Evolutionary conservation across 2,329 filamentous ascomycete genomes (phyloP).

Genomic region (Aspergillus flavus): DNA sequence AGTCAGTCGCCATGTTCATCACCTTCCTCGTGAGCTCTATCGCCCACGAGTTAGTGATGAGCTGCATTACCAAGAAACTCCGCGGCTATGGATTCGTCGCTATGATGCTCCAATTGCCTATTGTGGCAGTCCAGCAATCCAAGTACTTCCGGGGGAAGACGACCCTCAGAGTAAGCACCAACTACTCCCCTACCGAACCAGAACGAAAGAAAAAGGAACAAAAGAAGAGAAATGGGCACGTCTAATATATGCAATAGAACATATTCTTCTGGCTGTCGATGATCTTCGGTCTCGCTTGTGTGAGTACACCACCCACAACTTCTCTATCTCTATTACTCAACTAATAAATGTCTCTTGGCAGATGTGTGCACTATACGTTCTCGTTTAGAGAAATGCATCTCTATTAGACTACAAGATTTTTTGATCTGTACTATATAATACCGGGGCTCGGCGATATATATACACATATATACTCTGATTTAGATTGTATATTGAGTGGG

Average conservation of each 20-base stretch:
- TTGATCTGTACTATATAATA: slow-evolving; percentile 3
- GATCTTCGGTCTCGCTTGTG: slow-evolving; percentile 81
- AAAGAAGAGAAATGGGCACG: background rate
- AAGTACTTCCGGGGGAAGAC: slow-evolving; percentile 72
- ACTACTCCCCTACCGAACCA: background rate
- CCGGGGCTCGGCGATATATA: background rate
- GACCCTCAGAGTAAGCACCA: slow-evolving; percentile 66
- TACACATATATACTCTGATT: background rate
- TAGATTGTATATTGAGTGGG: too few relatives aligned
- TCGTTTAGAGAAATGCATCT: slow-evolving; percentile 44
- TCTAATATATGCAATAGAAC: slow-evolving; percentile 52
- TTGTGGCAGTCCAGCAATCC: slow-evolving; percentile 87
- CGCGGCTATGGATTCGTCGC: slow-evolving; percentile 90
- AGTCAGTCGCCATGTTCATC: slow-evolving; percentile 76
- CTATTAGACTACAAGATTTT: background rate
- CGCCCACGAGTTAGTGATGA: slow-evolving; percentile 95
- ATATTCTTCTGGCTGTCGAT: slow-evolving; percentile 90
- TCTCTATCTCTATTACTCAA: background rate
- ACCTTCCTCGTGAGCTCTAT: slow-evolving; percentile 89
- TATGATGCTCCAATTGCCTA: slow-evolving; percentile 96
- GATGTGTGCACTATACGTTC: slow-evolving; percentile 64
- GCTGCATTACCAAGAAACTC: slow-evolving; percentile 95
- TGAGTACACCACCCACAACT: slow-evolving; percentile 49
- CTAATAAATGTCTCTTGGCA: slow-evolving; percentile 25
- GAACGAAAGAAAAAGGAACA: background rate